Evolutionary conservation across 257 asterid species (phyloP).

Genomic region (Lycium barbarum): DNA sequence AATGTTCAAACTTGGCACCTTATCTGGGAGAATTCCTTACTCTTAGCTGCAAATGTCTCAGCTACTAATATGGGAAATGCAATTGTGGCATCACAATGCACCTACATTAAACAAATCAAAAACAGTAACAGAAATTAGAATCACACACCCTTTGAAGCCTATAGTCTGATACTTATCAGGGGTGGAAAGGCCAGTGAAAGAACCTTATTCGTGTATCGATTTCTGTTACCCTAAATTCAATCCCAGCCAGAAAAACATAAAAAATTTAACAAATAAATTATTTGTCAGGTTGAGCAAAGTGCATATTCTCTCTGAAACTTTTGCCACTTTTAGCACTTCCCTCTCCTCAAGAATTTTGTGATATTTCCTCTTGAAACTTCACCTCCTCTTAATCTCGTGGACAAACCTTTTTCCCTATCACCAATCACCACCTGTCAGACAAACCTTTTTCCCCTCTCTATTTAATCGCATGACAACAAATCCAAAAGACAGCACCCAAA

Average conservation of each 20-base stretch:
- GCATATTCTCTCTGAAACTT: background rate
- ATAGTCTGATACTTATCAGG: background rate
- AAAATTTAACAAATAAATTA: background rate
- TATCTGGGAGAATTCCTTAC: slow-evolving; percentile 29
- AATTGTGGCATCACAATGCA: slow-evolving; percentile 92
- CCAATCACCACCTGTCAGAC: background rate
- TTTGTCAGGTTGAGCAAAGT: background rate
- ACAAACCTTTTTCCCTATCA: background rate
- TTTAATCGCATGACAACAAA: background rate
- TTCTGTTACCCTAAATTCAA: background rate
- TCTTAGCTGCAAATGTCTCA: slow-evolving; percentile 76
- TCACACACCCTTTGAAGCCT: background rate
- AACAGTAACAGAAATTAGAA: background rate
- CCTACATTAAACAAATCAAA: slow-evolving; percentile 44
- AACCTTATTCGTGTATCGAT: background rate
- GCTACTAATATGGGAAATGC: slow-evolving; percentile 91
- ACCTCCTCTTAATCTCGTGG: background rate
- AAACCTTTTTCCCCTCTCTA: background rate
- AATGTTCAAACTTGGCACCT: background rate
- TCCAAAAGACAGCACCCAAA: background rate
- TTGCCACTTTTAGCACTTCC: background rate
- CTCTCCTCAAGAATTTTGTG: background rate
- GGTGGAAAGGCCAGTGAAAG: background rate
- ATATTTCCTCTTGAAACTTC: background rate
- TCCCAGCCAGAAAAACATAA: background rate